Evolutionary conservation across 169 alveolate genomes (phyloP).

Genomic region (Eimeria maxima): DNA sequence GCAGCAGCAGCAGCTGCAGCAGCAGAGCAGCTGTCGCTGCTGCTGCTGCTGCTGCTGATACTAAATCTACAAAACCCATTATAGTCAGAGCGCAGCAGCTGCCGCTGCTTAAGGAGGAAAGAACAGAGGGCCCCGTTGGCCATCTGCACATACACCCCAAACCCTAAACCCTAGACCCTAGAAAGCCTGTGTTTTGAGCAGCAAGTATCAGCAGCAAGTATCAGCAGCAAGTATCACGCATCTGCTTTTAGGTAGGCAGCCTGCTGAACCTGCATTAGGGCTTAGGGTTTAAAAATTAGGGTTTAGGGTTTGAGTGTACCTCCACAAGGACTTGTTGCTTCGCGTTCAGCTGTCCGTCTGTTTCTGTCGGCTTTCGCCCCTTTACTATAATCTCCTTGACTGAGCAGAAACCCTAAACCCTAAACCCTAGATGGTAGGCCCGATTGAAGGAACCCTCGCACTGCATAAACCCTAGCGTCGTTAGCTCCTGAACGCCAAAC

Average conservation of each 20-base stretch:
- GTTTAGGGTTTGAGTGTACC: neutral
- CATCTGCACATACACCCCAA: conserved; percentile 30
- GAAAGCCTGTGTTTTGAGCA: neutral
- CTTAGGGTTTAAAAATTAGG: neutral
- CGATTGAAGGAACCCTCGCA: neutral
- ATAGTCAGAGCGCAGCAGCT: conserved; percentile 31
- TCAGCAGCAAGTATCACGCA: neutral
- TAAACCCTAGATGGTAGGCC: neutral
- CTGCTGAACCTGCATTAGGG: neutral
- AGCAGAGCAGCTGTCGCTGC: neutral
- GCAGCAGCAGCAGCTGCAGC: conserved; percentile 22
- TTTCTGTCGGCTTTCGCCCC: neutral
- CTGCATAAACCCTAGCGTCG: neutral
- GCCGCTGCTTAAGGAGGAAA: conserved; percentile 27
- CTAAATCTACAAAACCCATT: neutral
- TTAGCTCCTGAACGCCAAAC: neutral
- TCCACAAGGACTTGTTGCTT: conserved; percentile 8
- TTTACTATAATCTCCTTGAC: neutral
- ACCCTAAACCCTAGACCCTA: conserved; percentile 19
- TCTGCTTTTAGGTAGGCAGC: neutral
- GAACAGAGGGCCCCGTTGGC: conserved; percentile 34
- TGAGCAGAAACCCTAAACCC: conserved; percentile 36
- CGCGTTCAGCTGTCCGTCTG: conserved; percentile 6
- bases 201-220: too few relatives aligned
- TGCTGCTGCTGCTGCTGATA: conserved; percentile 35